Percentiles rank a stretch among this genome's conserved stretches.
Conservation (phyloP, 1,284 basidiomycete species). For the Ustilago vetiveriae region DNA sequence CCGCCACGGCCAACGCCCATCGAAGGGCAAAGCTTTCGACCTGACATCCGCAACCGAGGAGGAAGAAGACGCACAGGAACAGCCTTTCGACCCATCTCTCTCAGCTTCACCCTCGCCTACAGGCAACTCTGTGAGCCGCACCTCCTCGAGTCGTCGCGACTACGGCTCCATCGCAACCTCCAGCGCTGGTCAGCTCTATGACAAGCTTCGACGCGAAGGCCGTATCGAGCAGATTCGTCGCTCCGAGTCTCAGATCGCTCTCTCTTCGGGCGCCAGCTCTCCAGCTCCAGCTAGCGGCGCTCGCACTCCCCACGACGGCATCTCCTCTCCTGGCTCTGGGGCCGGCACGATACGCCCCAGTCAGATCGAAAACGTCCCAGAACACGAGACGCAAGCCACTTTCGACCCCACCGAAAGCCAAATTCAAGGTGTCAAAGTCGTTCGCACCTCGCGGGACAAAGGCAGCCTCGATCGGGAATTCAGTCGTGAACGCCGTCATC, state of each 20-base stretch:
- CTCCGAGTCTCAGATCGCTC: conserved; percentile 40
- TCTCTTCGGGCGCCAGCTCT: conserved; percentile 22
- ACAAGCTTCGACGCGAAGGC: conserved; percentile 42
- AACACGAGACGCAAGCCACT: conserved; percentile 5
- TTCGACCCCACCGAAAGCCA: neutral
- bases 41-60: conserved; percentile 33
- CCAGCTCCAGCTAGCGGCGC: conserved; percentile 17
- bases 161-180: conserved; percentile 35
- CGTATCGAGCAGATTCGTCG: conserved; percentile 44
- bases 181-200: conserved; percentile 41
- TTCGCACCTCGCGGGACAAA: conserved; percentile 5
- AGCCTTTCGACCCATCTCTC: neutral
- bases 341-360: conserved; percentile 30
- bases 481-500: conserved; percentile 24
- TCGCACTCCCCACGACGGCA: conserved; percentile 19
- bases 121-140: neutral
- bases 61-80: conserved; percentile 22
- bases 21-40: conserved; percentile 24
- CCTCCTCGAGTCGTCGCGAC: conserved; percentile 7
- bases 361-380: conserved; percentile 37
- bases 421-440: conserved; percentile 11
- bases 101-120: conserved; percentile 13
- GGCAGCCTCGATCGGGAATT: conserved; percentile 32
- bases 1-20: neutral
- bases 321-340: conserved; percentile 18